Evolutionary conservation across 2,329 filamentous ascomycete species (phyloP).

Genomic region (Metarhizium guizhouense): DNA sequence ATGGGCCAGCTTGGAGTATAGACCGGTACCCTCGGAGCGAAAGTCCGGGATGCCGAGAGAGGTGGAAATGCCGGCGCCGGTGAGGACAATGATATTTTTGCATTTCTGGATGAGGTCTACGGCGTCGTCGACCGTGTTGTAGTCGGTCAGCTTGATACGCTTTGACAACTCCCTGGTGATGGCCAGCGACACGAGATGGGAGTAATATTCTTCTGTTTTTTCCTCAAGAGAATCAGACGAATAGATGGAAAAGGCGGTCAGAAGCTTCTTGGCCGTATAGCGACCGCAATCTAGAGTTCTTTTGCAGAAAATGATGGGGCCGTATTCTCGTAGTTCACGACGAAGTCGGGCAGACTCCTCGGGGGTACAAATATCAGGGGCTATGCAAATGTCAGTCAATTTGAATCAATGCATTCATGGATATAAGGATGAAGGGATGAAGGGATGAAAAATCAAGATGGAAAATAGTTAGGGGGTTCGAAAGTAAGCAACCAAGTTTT

Average conservation of each 20-base stretch:
- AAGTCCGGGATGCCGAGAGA: slow-evolving; percentile 97
- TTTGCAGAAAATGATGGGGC: slow-evolving; percentile 68
- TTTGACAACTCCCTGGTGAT: slow-evolving; percentile 75
- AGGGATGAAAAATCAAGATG: no score
- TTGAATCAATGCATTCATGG: slow-evolving; percentile 5
- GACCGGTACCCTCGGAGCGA: slow-evolving; percentile 82
- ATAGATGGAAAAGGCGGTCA: slow-evolving; percentile 75
- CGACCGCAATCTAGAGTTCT: slow-evolving; percentile 59
- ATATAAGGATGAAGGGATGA: background rate
- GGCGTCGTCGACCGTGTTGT: slow-evolving; percentile 84
- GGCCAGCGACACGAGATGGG: slow-evolving; percentile 64
- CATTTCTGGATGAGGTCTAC: slow-evolving; percentile 64
- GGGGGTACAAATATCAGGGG: slow-evolving; percentile 49
- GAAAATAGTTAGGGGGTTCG: no score
- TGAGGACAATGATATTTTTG: slow-evolving; percentile 85
- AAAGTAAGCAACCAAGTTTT: no score
- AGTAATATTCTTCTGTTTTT: slow-evolving; percentile 59
- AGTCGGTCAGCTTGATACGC: slow-evolving; percentile 67
- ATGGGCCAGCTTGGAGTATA: slow-evolving; percentile 77
- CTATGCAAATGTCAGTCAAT: slow-evolving; percentile 14
- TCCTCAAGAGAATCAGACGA: slow-evolving; percentile 68
- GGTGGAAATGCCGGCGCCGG: slow-evolving; percentile 92
- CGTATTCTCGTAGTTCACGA: slow-evolving; percentile 63
- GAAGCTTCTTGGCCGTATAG: slow-evolving; percentile 72
- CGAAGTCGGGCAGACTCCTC: slow-evolving; percentile 62